phyloP scores from a whole-genome alignment of 768 basidiomycete species.

The Hydnomerulius pinastri region DNA sequence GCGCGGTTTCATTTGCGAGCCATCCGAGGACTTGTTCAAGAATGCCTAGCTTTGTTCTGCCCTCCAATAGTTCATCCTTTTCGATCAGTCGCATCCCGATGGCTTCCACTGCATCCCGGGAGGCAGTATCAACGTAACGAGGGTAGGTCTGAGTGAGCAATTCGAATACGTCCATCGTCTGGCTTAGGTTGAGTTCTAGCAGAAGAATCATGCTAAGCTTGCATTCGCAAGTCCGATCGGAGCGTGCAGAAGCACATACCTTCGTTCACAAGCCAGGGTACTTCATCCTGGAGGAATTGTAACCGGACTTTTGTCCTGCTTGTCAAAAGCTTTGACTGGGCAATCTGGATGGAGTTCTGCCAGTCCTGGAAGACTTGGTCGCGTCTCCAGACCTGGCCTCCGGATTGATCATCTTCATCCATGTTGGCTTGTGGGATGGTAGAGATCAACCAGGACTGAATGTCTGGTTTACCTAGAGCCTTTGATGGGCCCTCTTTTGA shows the following conservation, averaged over 20 bases:
- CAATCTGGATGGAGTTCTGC: conserved; percentile 54
- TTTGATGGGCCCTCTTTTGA: conserved; percentile 43
- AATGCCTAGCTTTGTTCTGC: conserved; percentile 54
- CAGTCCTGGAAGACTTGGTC: conserved; percentile 57
- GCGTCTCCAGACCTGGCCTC: conserved; percentile 47
- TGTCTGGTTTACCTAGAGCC: conserved; percentile 45
- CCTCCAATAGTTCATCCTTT: conserved; percentile 55
- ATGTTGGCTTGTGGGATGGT: conserved; percentile 34
- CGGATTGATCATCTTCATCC: conserved; percentile 29
- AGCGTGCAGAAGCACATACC: conserved; percentile 41
- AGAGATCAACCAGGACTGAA: conserved; percentile 65
- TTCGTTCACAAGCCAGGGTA: conserved; percentile 56
- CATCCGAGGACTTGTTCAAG: conserved; percentile 75
- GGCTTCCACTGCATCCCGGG: conserved; percentile 69
- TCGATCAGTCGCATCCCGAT: conserved; percentile 65
- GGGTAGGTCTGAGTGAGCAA: conserved; percentile 77
- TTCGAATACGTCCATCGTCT: conserved; percentile 69
- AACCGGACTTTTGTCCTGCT: conserved; percentile 55
- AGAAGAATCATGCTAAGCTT: conserved; percentile 5
- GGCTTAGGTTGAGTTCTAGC: conserved; percentile 60
- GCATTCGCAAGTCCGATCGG: not conserved
- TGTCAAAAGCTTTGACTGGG: conserved; percentile 49
- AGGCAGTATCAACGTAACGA: conserved; percentile 72
- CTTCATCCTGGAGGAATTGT: conserved; percentile 63
- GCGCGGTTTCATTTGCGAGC: conserved; percentile 67